Conservation (phyloP, 73 alveolate species). For the Blepharisma japonicum region DNA sequence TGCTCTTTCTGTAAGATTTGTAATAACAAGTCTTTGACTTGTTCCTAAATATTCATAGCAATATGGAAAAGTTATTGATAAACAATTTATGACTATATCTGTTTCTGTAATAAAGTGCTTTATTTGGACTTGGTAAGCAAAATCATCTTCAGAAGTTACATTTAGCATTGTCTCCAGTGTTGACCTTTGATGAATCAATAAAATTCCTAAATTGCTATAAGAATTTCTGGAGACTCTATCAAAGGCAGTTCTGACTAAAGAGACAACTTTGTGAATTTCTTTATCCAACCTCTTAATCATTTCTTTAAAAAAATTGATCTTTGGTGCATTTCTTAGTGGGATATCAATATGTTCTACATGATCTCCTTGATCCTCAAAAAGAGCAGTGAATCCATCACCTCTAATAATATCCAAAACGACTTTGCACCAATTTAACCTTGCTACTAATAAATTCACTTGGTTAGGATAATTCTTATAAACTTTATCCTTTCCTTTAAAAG, state of each 20-base stretch:
- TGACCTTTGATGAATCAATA: background rate
- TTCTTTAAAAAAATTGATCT: background rate
- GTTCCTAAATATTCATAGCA: constrained; percentile 98
- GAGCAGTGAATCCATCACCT: constrained; percentile 1
- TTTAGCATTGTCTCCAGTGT: background rate
- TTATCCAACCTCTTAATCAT: background rate
- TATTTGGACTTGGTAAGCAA: constrained; percentile 73
- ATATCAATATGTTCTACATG: background rate
- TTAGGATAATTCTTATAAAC: constrained; percentile 66
- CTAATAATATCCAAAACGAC: background rate
- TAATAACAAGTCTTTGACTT: constrained; percentile 85
- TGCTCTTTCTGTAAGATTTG: constrained; percentile 85
- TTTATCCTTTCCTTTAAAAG: constrained; percentile 45
- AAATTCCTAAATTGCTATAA: constrained; percentile 3
- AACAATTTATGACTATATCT: constrained; percentile 52
- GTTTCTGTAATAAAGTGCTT: constrained; percentile 68
- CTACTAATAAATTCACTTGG: constrained; percentile 51
- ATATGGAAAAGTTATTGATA: constrained; percentile 70
- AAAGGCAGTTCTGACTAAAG: constrained; percentile 1
- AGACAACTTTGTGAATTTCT: constrained; percentile 3
- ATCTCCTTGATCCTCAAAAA: background rate
- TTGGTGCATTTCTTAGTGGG: constrained; percentile 24
- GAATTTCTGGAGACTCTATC: background rate
- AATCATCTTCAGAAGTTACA: constrained; percentile 57
- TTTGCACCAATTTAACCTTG: constrained; percentile 43